Base-by-base conservation (phyloP, 768 basidiomycete genomes). In the Candolleomyces aberdarensis region DNA sequence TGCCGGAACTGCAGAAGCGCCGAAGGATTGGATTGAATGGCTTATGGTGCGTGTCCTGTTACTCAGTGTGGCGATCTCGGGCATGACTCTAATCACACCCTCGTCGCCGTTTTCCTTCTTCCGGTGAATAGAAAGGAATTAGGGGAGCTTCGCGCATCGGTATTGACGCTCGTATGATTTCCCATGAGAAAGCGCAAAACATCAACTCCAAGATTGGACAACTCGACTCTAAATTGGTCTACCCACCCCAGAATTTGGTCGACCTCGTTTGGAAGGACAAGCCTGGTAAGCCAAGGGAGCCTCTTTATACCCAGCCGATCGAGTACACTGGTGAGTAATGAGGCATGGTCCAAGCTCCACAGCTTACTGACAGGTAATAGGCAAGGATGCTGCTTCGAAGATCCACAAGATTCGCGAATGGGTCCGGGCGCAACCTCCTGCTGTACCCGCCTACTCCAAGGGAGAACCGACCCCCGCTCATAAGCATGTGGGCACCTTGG, bases 211-310 rank as follows among this genome's bases (percentile, higher is more conserved):
- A 83, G 64, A 78, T 94, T 8, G 72, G 71, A 19, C 46, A 75
- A 47, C 80, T 80, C 56, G 78, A 76, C 56, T 85, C 88, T 17
- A 89, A 88, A 71, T 78, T 96, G 61, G 79, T 88, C 19, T 94
- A 88, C 65, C 92, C 92, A 0, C 83, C 89, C 10, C 85, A 91
- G 70, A 96, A 96, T 71, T 80, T 94, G 40, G 76, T 96, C 52
- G 94, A 96, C 70, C 78, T 89, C 2, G 76, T 88, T 47, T 95
- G 94, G 92, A 84, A 83, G 63, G 84, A 87, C 47, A 89, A 92
- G 64, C 92, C 92, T 1, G 55, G 75, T 3, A 88, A 90, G 61
- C 85, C 90, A 10, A 82, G 77, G 63, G 83, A 85, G 39, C 81
- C 81, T 9, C 76, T 91, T 19, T 91, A 82, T 69, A 74, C 86